phyloP scores from a whole-genome alignment of 164 flowering plant species.

The Buxus sempervirens region DNA sequence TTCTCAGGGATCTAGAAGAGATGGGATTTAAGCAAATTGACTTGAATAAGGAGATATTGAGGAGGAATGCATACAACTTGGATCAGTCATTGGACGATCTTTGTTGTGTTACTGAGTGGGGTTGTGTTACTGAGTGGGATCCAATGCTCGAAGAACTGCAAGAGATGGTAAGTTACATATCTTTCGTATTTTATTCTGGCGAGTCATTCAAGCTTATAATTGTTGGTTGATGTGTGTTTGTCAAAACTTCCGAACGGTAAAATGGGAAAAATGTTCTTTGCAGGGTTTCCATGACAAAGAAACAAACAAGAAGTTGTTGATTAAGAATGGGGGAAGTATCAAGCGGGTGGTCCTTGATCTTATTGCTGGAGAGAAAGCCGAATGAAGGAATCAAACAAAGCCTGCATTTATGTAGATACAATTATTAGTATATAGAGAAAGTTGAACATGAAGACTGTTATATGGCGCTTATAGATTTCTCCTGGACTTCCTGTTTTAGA shows the following conservation, averaged over 20 bases:
- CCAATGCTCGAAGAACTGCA: constrained; percentile 72
- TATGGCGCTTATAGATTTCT: too few species aligned
- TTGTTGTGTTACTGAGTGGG: constrained; percentile 78
- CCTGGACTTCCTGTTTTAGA: too few species aligned
- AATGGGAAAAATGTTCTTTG: constrained; percentile 11
- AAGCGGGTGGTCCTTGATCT: constrained; percentile 91
- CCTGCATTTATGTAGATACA: too few species aligned
- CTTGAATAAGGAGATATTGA: constrained; percentile 69
- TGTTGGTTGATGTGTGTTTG: too few species aligned
- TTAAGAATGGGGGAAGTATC: constrained; percentile 87
- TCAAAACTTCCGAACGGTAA: too few species aligned
- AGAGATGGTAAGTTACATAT: constrained; percentile 77
- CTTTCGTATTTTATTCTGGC: neutral
- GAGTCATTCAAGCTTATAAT: too few species aligned
- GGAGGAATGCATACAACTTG: constrained; percentile 59
- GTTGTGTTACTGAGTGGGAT: constrained; percentile 79
- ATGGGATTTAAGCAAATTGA: constrained; percentile 81
- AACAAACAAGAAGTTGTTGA: constrained; percentile 63
- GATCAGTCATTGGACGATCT: constrained; percentile 69
- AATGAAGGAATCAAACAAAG: constrained; percentile 9
- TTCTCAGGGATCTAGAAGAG: constrained; percentile 71
- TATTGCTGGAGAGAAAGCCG: constrained; percentile 48
- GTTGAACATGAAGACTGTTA: too few species aligned
- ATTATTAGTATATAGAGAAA: too few species aligned
- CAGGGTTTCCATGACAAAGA: constrained; percentile 81